phyloP scores from a whole-genome alignment of 2,329 filamentous ascomycete genomes.

The Exutisphaerella laricina region DNA sequence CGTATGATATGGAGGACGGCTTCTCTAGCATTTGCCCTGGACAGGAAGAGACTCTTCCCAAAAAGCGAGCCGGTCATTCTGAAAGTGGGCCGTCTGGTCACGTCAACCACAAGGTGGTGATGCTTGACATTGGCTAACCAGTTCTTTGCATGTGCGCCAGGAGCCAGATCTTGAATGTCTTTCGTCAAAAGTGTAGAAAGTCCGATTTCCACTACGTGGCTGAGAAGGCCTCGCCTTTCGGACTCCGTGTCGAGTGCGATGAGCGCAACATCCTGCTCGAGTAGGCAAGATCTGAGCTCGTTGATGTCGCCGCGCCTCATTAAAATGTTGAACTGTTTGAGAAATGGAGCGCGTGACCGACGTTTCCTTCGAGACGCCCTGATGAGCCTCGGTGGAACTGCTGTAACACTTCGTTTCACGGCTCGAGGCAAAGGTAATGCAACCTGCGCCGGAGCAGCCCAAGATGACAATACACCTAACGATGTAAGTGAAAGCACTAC shows the following conservation, averaged over 20 bases:
- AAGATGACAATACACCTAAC: neutral
- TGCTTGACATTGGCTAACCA: slow-evolving; percentile 61
- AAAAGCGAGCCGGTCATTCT: slow-evolving; percentile 11
- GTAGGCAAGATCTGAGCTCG: neutral
- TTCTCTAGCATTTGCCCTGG: slow-evolving; percentile 3
- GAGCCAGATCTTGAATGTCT: slow-evolving; percentile 44
- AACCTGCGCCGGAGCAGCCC: neutral
- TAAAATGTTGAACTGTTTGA: neutral
- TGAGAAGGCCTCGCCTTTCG: slow-evolving; percentile 54
- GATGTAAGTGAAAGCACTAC: neutral
- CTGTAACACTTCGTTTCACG: neutral
- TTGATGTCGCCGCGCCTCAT: neutral
- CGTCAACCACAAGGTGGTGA: slow-evolving; percentile 14
- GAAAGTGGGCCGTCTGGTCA: neutral
- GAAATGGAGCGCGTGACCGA: neutral
- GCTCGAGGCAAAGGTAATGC: neutral
- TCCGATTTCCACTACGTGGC: slow-evolving; percentile 72
- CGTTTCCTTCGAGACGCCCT: neutral
- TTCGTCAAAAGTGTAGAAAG: slow-evolving; percentile 68
- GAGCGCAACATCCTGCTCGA: slow-evolving; percentile 39
- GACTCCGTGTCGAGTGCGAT: slow-evolving; percentile 75
- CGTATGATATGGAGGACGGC: slow-evolving; percentile 2
- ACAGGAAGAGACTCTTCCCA: slow-evolving; percentile 9
- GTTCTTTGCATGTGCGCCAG: slow-evolving; percentile 54
- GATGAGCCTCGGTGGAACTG: neutral